phyloP scores from a whole-genome alignment of 306 rosid species.

The Styphnolobium japonicum region DNA sequence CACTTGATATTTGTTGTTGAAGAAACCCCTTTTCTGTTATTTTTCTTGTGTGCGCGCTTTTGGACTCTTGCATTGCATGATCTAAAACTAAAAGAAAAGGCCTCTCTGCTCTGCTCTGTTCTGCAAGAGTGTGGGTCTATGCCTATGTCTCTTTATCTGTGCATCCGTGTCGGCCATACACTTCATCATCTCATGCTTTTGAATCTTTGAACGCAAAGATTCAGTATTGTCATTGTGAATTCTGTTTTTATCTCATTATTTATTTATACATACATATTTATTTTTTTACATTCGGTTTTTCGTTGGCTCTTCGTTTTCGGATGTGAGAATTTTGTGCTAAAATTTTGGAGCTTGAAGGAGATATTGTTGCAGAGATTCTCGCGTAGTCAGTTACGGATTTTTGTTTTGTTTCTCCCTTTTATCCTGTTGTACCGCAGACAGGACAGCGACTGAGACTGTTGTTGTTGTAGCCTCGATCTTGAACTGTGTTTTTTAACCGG shows the following conservation, averaged over 20 bases:
- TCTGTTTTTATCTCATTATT: neutral
- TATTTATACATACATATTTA: too few relatives aligned
- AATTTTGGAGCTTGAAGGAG: conserved; percentile 24
- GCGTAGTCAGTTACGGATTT: conserved; percentile 24
- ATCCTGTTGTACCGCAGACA: conserved; percentile 1
- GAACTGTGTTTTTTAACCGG: neutral
- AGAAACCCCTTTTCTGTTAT: conserved; percentile 17
- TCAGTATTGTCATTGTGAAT: neutral
- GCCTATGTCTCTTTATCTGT: conserved; percentile 33
- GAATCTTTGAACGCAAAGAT: conserved; percentile 12
- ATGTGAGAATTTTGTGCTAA: conserved; percentile 2
- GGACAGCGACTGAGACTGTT: conserved; percentile 25
- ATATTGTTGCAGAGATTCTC: conserved; percentile 23
- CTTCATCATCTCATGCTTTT: conserved; percentile 6
- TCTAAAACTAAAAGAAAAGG: conserved; percentile 17
- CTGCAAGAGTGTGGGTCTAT: conserved; percentile 16
- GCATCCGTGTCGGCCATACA: conserved; percentile 41
- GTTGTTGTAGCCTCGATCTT: conserved; percentile 35
- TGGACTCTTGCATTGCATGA: conserved; percentile 53
- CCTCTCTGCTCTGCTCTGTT: neutral
- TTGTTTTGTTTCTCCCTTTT: neutral
- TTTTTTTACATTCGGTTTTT: too few relatives aligned
- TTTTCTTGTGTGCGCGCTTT: conserved; percentile 30
- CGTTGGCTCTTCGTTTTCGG: too few relatives aligned
- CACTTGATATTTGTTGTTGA: neutral